Percentiles rank a stretch among this genome's conserved stretches.
phyloP scores from a whole-genome alignment of 805 yeast species.

The Candida fluviatilis region DNA sequence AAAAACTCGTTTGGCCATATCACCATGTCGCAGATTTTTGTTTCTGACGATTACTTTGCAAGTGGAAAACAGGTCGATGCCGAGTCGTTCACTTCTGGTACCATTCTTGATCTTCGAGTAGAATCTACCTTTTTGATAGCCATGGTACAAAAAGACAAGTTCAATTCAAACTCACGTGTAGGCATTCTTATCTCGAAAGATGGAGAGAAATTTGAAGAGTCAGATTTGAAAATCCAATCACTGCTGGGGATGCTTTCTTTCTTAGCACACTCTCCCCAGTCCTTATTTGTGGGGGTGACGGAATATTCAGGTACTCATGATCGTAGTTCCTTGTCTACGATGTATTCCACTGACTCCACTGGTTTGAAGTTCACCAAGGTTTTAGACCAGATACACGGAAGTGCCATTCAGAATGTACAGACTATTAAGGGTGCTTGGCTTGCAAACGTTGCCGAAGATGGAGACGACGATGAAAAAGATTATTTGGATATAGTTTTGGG shows the following conservation, averaged over 20 bases:
- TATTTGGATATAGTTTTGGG: slow-evolving; percentile 22
- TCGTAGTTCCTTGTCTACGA: slow-evolving; percentile 18
- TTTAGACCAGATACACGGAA: slow-evolving; percentile 40
- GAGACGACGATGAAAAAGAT: slow-evolving; percentile 13
- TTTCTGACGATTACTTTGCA: slow-evolving; percentile 43
- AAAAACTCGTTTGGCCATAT: slow-evolving; percentile 40
- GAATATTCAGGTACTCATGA: slow-evolving; percentile 9
- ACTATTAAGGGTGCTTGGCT: slow-evolving; percentile 62
- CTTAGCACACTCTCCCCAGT: slow-evolving; percentile 35
- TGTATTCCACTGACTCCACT: slow-evolving; percentile 53
- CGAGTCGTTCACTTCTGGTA: slow-evolving; percentile 23
- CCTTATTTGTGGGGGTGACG: slow-evolving; percentile 27
- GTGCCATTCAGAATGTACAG: slow-evolving; percentile 42
- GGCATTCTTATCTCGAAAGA: slow-evolving; percentile 46
- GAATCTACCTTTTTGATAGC: slow-evolving; percentile 40
- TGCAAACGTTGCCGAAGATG: slow-evolving; percentile 32
- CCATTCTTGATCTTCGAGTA: slow-evolving; percentile 29
- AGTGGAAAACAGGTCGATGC: slow-evolving; percentile 24
- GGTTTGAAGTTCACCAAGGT: slow-evolving; percentile 49
- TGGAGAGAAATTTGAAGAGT: slow-evolving; percentile 33
- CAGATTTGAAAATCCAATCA: slow-evolving; percentile 37
- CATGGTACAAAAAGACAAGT: slow-evolving; percentile 41
- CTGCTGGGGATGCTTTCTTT: slow-evolving; percentile 33
- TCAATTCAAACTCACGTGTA: slow-evolving; percentile 30
- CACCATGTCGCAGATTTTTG: slow-evolving; percentile 30